A percentile compares a stretch with the other conserved stretches of the same genome.
These are phyloP conservation scores for Periconia sp. DNA, from an alignment of 2,329 filamentous ascomycete species.

Conservation along the genomic window DNA sequence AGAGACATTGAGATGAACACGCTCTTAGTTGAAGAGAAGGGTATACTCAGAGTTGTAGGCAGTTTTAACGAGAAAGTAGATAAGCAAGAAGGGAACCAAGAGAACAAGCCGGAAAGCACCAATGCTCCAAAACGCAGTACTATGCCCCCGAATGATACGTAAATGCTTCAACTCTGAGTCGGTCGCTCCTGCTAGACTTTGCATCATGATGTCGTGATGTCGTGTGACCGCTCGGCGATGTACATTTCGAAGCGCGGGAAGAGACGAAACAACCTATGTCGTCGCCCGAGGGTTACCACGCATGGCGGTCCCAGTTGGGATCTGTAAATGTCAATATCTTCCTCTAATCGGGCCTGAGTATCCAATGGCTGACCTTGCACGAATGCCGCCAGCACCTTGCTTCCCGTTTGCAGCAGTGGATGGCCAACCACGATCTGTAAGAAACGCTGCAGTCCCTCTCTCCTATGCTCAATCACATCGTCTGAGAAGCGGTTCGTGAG, in stretches of 20 bases:
- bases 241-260: not conserved
- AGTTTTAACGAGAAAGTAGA: not conserved
- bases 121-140: conserved; percentile 1
- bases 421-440: conserved; percentile 97
- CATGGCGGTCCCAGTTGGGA: conserved; percentile 79
- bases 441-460: conserved; percentile 92
- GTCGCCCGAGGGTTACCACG: conserved; percentile 34
- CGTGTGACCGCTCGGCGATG: conserved; percentile 12
- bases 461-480: conserved; percentile 93
- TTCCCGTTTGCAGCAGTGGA: conserved; percentile 94
- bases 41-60: conserved; percentile 5
- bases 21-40: too few relatives aligned
- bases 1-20: too few relatives aligned
- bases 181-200: conserved; percentile 8
- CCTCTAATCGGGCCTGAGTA: not conserved
- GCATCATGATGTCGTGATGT: conserved; percentile 20
- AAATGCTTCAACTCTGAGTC: not conserved
- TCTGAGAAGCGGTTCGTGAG: conserved; percentile 98
- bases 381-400: conserved; percentile 94
- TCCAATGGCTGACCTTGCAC: conserved; percentile 76
- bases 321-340: conserved; percentile 55
- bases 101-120: too few relatives aligned
- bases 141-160: conserved; percentile 9
- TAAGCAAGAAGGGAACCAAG: too few relatives aligned
- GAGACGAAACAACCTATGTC: not conserved